Evolutionary conservation across 805 yeast genomes (phyloP), one percentile per base, ranked within the genome.

Genomic region (Brettanomyces naardenensis): DNA sequence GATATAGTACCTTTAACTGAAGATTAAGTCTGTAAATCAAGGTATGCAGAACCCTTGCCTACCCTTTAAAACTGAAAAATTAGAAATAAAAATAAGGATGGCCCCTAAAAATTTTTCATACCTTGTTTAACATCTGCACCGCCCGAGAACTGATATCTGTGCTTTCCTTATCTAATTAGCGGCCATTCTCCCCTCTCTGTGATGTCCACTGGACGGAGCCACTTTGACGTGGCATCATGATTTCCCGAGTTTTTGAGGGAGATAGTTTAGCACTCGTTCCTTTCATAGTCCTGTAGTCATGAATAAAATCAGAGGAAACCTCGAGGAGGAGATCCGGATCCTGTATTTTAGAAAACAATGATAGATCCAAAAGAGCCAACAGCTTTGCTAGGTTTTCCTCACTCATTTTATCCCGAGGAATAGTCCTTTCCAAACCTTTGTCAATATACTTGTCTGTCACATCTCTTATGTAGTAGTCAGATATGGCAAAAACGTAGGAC

Each of bases 401-500:
- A 18, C 59, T 44, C 5, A 74, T 58, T 28, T 63, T 61, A 30
- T 62, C 57, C 39, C 87, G 59, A 0, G 78, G 74, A 9, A 77
- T 51, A 20, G 58, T 58, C 39, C 67, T 65, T 11, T 62, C 61
- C 3, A 42, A 42, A 5, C 41, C 38, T 1, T 29, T 26, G 7
- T 64, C 62, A 21, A 87, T 72, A 48, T 90, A 89, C 44, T 86
- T 73, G 9, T 58, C 55, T 19, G 88, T 73, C 22, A 90, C 79
- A 55, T 90, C 97, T 1, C 64, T 56, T 2, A 79, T 65, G 26
- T 87, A 87, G 29, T 66, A 65, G 10, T 66, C 66, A 33, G 78
- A 70, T 38, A 81, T 69, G 0, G 86, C 96, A 39, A 90, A 62
- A 2, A 78, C 82, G 59, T 85, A 87, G 37, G 95, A 82, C 97